A percentile compares a stretch with the other conserved stretches of the same genome.
Conservation (phyloP, 306 rosid species). For the Neltuma alba region DNA sequence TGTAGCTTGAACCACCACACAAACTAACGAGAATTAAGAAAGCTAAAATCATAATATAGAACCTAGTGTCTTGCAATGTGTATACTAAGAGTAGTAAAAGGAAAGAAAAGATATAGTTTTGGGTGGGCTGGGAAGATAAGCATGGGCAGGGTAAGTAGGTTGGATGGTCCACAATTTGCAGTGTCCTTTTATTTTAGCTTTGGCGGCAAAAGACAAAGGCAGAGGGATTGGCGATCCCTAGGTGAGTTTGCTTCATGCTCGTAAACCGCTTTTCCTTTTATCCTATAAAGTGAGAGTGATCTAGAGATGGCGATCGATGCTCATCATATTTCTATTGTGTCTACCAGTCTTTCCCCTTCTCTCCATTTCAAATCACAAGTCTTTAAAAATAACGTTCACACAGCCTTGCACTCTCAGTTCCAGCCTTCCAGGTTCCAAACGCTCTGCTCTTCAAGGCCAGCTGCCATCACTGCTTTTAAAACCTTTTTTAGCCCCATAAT, state of each 20-base stretch:
- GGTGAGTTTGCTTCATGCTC: constrained; percentile 37
- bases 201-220: constrained; percentile 32
- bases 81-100: too few species aligned
- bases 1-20: not conserved
- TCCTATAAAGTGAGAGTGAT: constrained; percentile 13
- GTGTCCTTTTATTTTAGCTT: not conserved
- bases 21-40: not conserved
- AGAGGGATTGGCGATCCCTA: constrained; percentile 51
- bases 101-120: not conserved
- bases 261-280: constrained; percentile 34
- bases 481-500: too few species aligned
- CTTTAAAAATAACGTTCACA: constrained; percentile 18
- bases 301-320: not conserved
- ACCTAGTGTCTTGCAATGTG: not conserved
- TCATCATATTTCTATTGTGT: not conserved
- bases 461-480: constrained; percentile 23
- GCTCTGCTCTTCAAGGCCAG: not conserved
- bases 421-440: not conserved
- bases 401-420: constrained; percentile 7
- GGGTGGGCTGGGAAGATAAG: not conserved
- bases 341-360: not conserved
- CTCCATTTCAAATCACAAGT: constrained; percentile 3
- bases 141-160: not conserved
- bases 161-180: constrained; percentile 32
- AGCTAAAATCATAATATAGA: not conserved